Conservation (phyloP, 2,329 filamentous ascomycete species). For the Aspergillus persii region DNA sequence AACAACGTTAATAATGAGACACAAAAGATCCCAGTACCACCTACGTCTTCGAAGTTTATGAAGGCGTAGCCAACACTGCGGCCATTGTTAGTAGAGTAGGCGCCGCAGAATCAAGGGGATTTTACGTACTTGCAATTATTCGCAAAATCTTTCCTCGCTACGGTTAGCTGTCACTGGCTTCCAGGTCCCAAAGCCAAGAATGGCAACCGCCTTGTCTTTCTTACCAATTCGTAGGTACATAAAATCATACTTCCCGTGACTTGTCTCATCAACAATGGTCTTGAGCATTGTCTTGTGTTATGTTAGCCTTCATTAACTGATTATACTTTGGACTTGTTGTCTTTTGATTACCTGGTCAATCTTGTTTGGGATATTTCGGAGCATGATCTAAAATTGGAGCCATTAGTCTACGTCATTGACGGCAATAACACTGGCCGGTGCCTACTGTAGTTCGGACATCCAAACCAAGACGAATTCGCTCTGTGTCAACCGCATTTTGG, state of each 20-base stretch:
- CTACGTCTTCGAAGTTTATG: conserved; percentile 85
- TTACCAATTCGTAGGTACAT: conserved; percentile 83
- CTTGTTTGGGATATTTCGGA: conserved; percentile 92
- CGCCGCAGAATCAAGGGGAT: background rate
- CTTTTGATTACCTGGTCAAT: conserved; percentile 58
- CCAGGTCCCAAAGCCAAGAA: background rate
- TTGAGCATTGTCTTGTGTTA: conserved; percentile 65
- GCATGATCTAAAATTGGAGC: conserved; percentile 69
- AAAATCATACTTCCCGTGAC: conserved; percentile 85
- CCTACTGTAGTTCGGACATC: conserved; percentile 74
- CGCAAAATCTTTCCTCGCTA: conserved; percentile 59
- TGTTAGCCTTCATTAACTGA: background rate
- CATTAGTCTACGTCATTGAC: background rate
- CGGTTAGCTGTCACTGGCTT: background rate
- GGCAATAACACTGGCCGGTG: conserved; percentile 7
- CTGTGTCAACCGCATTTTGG: conserved; percentile 46
- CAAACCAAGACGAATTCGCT: conserved; percentile 55
- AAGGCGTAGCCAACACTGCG: conserved; percentile 91
- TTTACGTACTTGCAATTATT: conserved; percentile 75
- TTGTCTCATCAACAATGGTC: conserved; percentile 72
- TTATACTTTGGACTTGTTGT: background rate
- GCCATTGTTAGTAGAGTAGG: conserved; percentile 3
- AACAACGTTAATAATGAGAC: conserved; percentile 61
- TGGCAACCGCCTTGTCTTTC: conserved; percentile 5
- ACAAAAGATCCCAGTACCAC: conserved; percentile 27